Evolutionary conservation across 495 filamentous ascomycete genomes (phyloP).

Genomic region (Antarctomyces pellizariae): DNA sequence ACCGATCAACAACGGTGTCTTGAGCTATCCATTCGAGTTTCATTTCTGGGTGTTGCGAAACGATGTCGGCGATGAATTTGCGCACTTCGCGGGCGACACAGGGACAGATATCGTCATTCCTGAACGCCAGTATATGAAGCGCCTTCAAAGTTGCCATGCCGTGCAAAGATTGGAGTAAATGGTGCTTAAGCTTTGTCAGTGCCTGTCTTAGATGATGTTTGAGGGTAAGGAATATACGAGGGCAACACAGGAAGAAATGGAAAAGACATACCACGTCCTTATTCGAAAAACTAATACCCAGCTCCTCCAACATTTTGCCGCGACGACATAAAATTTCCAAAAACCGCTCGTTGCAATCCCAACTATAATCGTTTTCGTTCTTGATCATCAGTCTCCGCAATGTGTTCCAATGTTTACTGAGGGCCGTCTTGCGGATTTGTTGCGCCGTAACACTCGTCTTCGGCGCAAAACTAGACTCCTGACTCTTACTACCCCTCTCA

Average conservation of each 20-base stretch:
- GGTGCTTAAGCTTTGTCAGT: conserved; percentile 18
- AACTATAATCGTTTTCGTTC: conserved; percentile 22
- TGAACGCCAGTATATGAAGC: conserved; percentile 25
- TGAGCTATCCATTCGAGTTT: conserved; percentile 30
- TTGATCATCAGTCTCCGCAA: conserved; percentile 24
- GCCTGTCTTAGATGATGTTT: neutral
- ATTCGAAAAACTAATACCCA: conserved; percentile 27
- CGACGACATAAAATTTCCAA: conserved; percentile 22
- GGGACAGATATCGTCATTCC: conserved; percentile 24
- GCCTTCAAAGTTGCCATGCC: conserved; percentile 23
- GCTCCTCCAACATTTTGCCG: conserved; percentile 25
- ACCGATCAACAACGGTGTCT: conserved; percentile 18
- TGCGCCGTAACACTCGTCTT: conserved; percentile 22
- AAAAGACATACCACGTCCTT: conserved; percentile 21
- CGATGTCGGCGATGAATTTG: conserved; percentile 26
- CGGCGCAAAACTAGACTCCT: conserved; percentile 23
- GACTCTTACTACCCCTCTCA: conserved; percentile 24
- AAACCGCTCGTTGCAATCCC: conserved; percentile 29
- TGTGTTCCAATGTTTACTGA: conserved; percentile 22
- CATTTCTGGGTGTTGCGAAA: conserved; percentile 23
- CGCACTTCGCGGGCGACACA: conserved; percentile 24
- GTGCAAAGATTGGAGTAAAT: conserved; percentile 25
- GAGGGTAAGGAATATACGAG: no score
- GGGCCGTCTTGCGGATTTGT: conserved; percentile 25
- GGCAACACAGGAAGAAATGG: no score